Percentiles rank a stretch among this genome's conserved stretches.
phyloP scores from a whole-genome alignment of 208 protist genomes.

The Leishmania braziliensis region DNA sequence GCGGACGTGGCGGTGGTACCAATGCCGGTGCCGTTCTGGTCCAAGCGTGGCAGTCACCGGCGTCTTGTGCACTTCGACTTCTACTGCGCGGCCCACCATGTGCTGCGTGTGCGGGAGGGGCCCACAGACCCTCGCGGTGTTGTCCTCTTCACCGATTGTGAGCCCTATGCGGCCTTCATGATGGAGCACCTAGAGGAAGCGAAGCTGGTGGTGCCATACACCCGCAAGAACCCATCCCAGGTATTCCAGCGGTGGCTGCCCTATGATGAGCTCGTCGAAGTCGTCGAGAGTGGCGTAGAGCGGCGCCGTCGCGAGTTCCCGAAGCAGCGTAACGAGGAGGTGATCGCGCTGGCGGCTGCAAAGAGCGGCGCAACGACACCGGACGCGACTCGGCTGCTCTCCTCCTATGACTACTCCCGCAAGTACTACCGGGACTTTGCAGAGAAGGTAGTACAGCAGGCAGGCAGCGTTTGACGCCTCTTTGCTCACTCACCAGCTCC shows the following conservation, averaged over 20 bases:
- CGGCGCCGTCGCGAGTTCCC: conserved; percentile 21
- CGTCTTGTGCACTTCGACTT: conserved; percentile 77
- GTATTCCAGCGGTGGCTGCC: conserved; percentile 52
- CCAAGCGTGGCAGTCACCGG: conserved; percentile 59
- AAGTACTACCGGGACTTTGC: conserved; percentile 31
- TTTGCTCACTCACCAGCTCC: neutral
- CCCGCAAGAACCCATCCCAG: conserved; percentile 63
- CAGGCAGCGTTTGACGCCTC: neutral
- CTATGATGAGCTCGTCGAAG: neutral
- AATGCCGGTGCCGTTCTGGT: conserved; percentile 79
- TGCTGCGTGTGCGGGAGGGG: conserved; percentile 33
- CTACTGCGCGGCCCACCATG: conserved; percentile 55
- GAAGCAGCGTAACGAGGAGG: conserved; percentile 19
- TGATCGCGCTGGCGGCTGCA: conserved; percentile 26
- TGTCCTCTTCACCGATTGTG: conserved; percentile 77
- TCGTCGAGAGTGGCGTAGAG: neutral
- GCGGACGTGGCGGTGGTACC: conserved; percentile 70
- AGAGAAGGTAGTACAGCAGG: neutral
- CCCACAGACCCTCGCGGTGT: conserved; percentile 68
- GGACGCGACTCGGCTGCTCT: conserved; percentile 13
- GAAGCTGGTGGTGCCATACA: conserved; percentile 79
- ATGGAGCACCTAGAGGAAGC: conserved; percentile 84
- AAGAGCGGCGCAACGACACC: conserved; percentile 27
- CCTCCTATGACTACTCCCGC: conserved; percentile 18
- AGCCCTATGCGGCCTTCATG: conserved; percentile 79